Percentiles rank a stretch among this genome's conserved stretches.
phyloP scores from a whole-genome alignment of 768 basidiomycete genomes.

The Termitomyces sp. region DNA sequence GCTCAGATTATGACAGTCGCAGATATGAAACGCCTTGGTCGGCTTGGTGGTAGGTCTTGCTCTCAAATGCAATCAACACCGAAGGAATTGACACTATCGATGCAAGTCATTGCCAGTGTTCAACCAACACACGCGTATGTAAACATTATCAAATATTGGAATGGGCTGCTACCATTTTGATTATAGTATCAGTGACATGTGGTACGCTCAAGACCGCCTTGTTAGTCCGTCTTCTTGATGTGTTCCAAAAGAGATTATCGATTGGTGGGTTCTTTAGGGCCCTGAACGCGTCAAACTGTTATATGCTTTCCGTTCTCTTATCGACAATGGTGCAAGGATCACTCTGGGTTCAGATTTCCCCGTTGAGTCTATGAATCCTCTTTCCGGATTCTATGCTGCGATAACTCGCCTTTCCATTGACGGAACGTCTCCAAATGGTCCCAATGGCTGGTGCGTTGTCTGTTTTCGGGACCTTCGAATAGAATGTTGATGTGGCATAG shows the following conservation, averaged over 20 bases:
- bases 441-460: conserved; percentile 69
- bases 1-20: conserved; percentile 79
- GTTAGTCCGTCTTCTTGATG: conserved; percentile 35
- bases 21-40: conserved; percentile 76
- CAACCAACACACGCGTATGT: conserved; percentile 88
- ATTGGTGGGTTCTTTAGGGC: conserved; percentile 43
- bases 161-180: conserved; percentile 1
- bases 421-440: conserved; percentile 79
- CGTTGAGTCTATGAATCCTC: conserved; percentile 83
- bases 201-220: conserved; percentile 81
- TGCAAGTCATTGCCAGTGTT: conserved; percentile 79
- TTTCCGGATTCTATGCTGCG: conserved; percentile 86
- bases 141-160: not conserved
- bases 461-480: not conserved
- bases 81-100: not conserved
- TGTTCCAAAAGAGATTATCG: not conserved
- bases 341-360: conserved; percentile 89
- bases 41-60: conserved; percentile 63
- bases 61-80: not conserved
- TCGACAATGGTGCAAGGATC: conserved; percentile 63
- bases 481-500: conserved; percentile 31
- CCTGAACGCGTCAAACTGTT: conserved; percentile 79
- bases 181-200: conserved; percentile 79
- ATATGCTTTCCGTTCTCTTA: conserved; percentile 80
- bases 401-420: conserved; percentile 67